Conservation (phyloP, 176 grass and related monocot species). For the Aegilops longissima region DNA sequence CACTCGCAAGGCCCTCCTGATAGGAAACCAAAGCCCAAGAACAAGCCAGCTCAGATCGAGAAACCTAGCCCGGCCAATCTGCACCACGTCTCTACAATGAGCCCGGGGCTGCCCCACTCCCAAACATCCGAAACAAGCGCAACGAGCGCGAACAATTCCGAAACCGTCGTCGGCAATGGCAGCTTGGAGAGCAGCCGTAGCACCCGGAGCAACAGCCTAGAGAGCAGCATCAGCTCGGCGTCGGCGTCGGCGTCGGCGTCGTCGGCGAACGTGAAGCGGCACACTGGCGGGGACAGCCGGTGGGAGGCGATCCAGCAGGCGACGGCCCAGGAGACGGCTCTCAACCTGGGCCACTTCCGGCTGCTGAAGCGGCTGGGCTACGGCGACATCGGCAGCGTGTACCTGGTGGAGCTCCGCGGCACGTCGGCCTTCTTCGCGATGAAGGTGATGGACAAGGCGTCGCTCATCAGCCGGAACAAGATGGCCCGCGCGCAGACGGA, state of each 20-base stretch:
- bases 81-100: background rate
- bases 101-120: no score
- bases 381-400: constrained; percentile 97
- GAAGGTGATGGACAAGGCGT: constrained; percentile 67
- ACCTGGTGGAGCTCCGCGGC: constrained; percentile 81
- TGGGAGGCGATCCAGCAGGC: constrained; percentile 56
- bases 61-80: constrained; percentile 2
- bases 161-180: constrained; percentile 11
- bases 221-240: constrained; percentile 25
- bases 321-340: constrained; percentile 13
- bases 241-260: background rate
- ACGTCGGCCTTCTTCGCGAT: constrained; percentile 52
- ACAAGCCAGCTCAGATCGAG: constrained; percentile 22
- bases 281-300: constrained; percentile 56
- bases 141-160: background rate
- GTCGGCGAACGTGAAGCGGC: constrained; percentile 36
- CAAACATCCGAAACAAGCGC: background rate
- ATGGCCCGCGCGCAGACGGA: constrained; percentile 53
- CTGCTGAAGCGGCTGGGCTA: constrained; percentile 88
- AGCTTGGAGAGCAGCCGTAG: constrained; percentile 22
- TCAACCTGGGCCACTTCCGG: constrained; percentile 74
- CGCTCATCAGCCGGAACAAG: constrained; percentile 52
- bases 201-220: constrained; percentile 44
- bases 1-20: background rate
- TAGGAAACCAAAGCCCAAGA: constrained; percentile 37